A percentile compares a stretch with the other conserved stretches of the same genome.
These are phyloP conservation scores for Globisporangium echinulatum DNA, from an alignment of 352 stramenopile species.

Conservation along the genomic window DNA sequence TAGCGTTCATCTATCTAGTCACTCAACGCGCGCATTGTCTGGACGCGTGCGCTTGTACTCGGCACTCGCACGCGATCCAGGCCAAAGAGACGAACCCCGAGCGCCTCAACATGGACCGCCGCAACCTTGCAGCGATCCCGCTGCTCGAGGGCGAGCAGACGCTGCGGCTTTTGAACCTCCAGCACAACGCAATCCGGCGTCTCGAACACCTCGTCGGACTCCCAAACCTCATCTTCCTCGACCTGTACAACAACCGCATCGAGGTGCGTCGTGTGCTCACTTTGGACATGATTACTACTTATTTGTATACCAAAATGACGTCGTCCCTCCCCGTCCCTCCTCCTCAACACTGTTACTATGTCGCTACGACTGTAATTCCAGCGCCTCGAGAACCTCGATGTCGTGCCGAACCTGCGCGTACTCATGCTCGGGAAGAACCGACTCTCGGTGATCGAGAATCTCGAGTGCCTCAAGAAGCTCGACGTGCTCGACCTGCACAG, in stretches of 20 bases:
- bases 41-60: too few relatives aligned
- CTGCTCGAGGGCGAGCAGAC: conserved; percentile 87
- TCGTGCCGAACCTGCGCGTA: conserved; percentile 81
- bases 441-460: conserved; percentile 74
- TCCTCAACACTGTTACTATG: too few relatives aligned
- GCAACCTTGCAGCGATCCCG: conserved; percentile 71
- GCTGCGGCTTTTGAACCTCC: conserved; percentile 86
- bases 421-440: conserved; percentile 92
- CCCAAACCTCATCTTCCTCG: conserved; percentile 89
- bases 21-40: neutral
- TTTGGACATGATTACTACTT: neutral
- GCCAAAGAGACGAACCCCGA: conserved; percentile 67
- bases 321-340: too few relatives aligned
- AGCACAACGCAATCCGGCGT: conserved; percentile 86
- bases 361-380: conserved; percentile 7
- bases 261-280: conserved; percentile 28
- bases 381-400: conserved; percentile 72
- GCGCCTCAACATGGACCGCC: conserved; percentile 86
- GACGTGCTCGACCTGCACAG: conserved; percentile 91
- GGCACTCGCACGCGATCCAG: conserved; percentile 13
- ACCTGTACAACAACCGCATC: conserved; percentile 92
- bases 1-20: neutral
- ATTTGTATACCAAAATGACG: too few relatives aligned
- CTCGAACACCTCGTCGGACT: conserved; percentile 85
- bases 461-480: conserved; percentile 82